These are phyloP conservation scores for Camelina sativa DNA, from an alignment of 345 rosid genomes.

Conservation along the genomic window DNA sequence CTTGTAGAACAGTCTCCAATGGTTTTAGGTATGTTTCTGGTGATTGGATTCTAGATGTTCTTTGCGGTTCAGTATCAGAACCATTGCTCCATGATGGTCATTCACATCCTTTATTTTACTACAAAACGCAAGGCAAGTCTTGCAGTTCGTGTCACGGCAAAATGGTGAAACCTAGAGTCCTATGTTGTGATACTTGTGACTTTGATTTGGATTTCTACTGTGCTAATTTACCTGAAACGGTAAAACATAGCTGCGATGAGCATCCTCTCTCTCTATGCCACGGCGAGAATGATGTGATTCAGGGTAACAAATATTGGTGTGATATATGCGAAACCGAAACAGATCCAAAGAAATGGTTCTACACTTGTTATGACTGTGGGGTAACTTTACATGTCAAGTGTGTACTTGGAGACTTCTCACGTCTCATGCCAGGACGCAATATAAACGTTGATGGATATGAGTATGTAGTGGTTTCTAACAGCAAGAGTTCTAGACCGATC, in stretches of 20 bases:
- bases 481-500: background rate
- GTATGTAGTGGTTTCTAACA: conserved; percentile 12
- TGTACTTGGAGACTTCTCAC: background rate
- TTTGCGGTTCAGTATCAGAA: background rate
- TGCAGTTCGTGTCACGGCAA: background rate
- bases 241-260: background rate
- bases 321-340: background rate
- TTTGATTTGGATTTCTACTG: background rate
- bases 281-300: background rate
- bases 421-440: background rate
- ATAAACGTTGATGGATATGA: conserved; percentile 3
- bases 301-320: background rate
- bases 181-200: conserved; percentile 6
- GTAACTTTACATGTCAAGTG: background rate
- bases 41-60: too few species aligned
- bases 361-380: background rate
- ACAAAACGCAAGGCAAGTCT: conserved; percentile 10
- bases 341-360: conserved; percentile 4
- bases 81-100: conserved; percentile 4
- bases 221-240: conserved; percentile 2
- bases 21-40: too few species aligned
- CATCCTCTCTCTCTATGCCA: conserved; percentile 2
- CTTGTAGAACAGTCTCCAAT: too few species aligned
- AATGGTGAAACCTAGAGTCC: background rate
- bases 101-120: background rate